A percentile compares a stretch with the other conserved stretches of the same genome.
These are phyloP conservation scores for Eucalyptus fibrosa DNA, from an alignment of 345 rosid genomes.

Conservation along the genomic window DNA sequence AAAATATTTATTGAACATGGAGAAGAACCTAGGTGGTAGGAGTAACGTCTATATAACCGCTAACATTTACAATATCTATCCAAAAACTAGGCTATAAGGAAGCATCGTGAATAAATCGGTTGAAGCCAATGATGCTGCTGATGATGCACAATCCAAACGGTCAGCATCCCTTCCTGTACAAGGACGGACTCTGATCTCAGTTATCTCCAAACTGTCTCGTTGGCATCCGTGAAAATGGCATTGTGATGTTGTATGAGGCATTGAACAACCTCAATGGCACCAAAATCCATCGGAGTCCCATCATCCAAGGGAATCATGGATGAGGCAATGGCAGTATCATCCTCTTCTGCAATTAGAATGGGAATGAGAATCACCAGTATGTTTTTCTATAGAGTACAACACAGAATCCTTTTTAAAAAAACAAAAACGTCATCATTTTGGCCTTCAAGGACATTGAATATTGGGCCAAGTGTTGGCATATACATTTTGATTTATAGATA, in stretches of 20 bases:
- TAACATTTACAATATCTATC: background rate
- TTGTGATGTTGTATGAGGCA: conserved; percentile 89
- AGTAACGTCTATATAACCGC: background rate
- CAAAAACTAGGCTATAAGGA: background rate
- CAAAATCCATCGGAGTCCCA: conserved; percentile 49
- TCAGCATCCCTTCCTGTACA: background rate
- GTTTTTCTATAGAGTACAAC: background rate
- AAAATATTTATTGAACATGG: background rate
- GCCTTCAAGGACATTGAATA: background rate
- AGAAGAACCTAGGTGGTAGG: background rate
- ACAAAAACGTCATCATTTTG: background rate
- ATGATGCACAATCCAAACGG: background rate
- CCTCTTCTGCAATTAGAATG: conserved; percentile 48
- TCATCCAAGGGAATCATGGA: conserved; percentile 78
- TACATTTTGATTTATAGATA: background rate
- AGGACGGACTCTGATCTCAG: background rate
- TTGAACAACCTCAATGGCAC: conserved; percentile 75
- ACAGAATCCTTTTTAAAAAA: background rate
- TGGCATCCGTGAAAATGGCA: conserved; percentile 75
- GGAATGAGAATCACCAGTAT: background rate
- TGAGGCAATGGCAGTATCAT: conserved; percentile 51
- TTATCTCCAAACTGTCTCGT: conserved; percentile 67
- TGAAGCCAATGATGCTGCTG: background rate
- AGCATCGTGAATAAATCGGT: background rate
- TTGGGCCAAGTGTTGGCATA: background rate